A percentile compares a stretch with the other conserved stretches of the same genome.
Conservation (phyloP, 2,329 filamentous ascomycete species). For the Fusarium decemcellulare region DNA sequence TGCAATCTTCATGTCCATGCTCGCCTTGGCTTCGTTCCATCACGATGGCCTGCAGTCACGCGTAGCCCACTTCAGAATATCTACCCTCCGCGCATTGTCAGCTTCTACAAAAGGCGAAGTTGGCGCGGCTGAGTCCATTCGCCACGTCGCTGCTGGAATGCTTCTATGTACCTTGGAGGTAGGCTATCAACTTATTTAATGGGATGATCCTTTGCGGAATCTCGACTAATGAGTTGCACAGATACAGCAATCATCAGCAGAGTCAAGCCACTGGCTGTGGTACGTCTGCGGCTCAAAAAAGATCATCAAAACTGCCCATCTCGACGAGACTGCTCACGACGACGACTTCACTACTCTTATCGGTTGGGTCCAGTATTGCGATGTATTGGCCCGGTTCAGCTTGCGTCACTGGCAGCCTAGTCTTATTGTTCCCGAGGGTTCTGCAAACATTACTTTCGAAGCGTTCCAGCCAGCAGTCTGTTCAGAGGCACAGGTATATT, state of each 20-base stretch:
- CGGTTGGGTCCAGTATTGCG: constrained; percentile 35
- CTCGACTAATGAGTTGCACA: neutral
- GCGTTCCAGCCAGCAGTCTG: constrained; percentile 26
- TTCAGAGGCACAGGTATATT: constrained; percentile 3
- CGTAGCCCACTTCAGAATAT: constrained; percentile 9
- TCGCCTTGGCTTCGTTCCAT: constrained; percentile 36
- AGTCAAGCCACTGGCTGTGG: constrained; percentile 40
- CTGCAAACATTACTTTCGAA: neutral
- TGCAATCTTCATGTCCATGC: constrained; percentile 27
- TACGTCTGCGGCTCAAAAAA: constrained; percentile 34
- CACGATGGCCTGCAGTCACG: neutral
- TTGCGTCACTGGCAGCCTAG: constrained; percentile 37
- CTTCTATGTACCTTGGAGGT: constrained; percentile 36
- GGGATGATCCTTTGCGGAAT: fast-evolving
- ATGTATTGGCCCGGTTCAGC: constrained; percentile 31
- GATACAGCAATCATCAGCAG: constrained; percentile 34
- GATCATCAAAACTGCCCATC: constrained; percentile 20
- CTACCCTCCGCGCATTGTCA: constrained; percentile 27
- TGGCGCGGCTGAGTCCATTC: constrained; percentile 6
- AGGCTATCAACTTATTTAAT: fast-evolving
- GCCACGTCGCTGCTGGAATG: constrained; percentile 41
- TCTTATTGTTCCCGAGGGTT: neutral
- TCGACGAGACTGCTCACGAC: constrained; percentile 13
- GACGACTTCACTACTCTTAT: constrained; percentile 24
- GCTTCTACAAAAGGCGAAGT: constrained; percentile 2